Evolutionary conservation across 1,139 yeast species (phyloP).

Genomic region (Suhomyces taliae): DNA sequence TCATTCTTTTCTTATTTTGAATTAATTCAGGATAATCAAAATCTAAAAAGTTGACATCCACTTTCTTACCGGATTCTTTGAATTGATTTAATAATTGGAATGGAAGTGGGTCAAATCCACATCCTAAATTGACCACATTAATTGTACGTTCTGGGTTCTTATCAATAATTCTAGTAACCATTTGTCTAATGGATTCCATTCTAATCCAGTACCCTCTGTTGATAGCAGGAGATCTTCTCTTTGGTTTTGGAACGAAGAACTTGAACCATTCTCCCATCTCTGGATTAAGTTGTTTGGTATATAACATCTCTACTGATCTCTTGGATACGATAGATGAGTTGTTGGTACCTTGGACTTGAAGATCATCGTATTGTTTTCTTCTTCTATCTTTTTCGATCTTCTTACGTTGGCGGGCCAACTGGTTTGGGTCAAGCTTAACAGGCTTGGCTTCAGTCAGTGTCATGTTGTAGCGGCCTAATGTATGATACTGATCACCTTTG

Average conservation of each 20-base stretch:
- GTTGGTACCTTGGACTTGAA: conserved; percentile 78
- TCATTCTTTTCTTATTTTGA: conserved; percentile 51
- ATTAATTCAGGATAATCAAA: conserved; percentile 76
- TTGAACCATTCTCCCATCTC: conserved; percentile 46
- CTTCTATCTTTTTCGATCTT: conserved; percentile 51
- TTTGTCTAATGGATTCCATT: conserved; percentile 64
- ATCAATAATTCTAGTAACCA: conserved; percentile 47
- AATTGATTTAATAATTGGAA: conserved; percentile 48
- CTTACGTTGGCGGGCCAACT: conserved; percentile 29
- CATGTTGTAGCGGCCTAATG: conserved; percentile 11
- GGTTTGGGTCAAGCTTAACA: conserved; percentile 16
- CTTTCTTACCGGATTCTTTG: conserved; percentile 10
- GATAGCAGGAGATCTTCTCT: conserved; percentile 76
- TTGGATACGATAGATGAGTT: conserved; percentile 83
- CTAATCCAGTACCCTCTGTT: conserved; percentile 85
- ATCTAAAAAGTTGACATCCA: conserved; percentile 56
- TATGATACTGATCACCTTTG: neutral
- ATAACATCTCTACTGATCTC: conserved; percentile 72
- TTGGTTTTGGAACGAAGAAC: conserved; percentile 65
- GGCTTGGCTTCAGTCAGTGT: conserved; percentile 2
- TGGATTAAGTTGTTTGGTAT: conserved; percentile 44
- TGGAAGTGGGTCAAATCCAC: conserved; percentile 81
- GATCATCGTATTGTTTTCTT: conserved; percentile 53
- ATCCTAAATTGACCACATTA: conserved; percentile 68
- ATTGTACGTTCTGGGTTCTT: conserved; percentile 21